These are phyloP conservation scores for Fusarium cyanostomum DNA, from an alignment of 2,329 filamentous ascomycete species.

Conservation along the genomic window DNA sequence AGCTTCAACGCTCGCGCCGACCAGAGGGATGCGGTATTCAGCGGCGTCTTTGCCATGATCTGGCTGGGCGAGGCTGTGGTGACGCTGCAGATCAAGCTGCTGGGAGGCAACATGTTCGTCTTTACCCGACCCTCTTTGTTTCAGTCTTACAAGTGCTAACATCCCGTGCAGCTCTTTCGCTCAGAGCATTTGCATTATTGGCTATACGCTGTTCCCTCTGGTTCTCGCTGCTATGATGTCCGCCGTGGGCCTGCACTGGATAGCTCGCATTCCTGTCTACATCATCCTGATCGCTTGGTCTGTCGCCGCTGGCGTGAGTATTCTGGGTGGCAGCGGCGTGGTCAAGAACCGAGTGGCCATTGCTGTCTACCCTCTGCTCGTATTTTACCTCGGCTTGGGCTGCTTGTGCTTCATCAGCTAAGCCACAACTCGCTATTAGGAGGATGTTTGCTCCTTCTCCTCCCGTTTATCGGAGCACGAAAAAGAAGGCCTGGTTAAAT, in stretches of 20 bases:
- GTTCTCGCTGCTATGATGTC: constrained; percentile 93
- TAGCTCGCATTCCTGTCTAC: constrained; percentile 90
- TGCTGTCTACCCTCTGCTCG: constrained; percentile 92
- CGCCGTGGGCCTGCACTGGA: constrained; percentile 79
- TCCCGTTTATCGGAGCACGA: not conserved
- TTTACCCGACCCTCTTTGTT: not conserved
- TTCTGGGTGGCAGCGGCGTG: constrained; percentile 93
- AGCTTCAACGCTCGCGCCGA: constrained; percentile 81
- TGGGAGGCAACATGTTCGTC: constrained; percentile 95
- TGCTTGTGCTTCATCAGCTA: constrained; percentile 98
- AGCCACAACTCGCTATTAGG: not conserved
- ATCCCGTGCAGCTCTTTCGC: constrained; percentile 81
- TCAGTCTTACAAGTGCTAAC: constrained; percentile 31
- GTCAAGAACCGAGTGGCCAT: constrained; percentile 93
- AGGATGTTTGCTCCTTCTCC: not conserved
- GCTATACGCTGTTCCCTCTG: constrained; percentile 96
- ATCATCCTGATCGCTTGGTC: constrained; percentile 90
- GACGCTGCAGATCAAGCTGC: constrained; percentile 95
- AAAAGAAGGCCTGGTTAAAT: constrained; percentile 10
- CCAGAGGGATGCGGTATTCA: constrained; percentile 91
- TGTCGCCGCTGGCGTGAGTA: constrained; percentile 93
- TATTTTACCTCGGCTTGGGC: constrained; percentile 93
- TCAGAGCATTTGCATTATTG: constrained; percentile 97
- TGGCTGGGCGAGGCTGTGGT: constrained; percentile 98
- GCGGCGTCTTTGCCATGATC: constrained; percentile 93